Evolutionary conservation across 441 rosid species (phyloP).

Genomic region (Aleurites moluccanus): DNA sequence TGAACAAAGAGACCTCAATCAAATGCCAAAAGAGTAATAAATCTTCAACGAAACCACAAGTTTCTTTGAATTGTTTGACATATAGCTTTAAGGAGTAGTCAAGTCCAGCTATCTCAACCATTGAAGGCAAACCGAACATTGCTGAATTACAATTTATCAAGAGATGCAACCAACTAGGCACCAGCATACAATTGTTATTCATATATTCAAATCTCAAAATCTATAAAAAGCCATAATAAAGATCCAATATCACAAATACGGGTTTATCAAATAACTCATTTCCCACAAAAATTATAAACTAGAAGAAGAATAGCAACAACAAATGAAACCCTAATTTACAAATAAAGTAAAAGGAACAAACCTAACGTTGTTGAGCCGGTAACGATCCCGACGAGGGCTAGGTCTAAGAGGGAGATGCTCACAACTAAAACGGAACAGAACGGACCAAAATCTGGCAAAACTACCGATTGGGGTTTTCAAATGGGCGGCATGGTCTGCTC

Average conservation of each 20-base stretch:
- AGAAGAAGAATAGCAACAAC: not conserved
- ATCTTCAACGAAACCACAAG: not conserved
- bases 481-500: not conserved
- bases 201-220: not conserved
- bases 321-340: constrained; percentile 1
- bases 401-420: not conserved
- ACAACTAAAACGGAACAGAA: not conserved
- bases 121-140: not conserved
- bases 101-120: not conserved
- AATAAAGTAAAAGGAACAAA: not conserved
- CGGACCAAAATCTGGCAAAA: not conserved
- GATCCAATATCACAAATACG: not conserved
- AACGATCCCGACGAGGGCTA: not conserved
- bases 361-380: not conserved
- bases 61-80: not conserved
- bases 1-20: not conserved
- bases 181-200: not conserved
- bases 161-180: not conserved
- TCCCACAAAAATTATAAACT: not conserved
- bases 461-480: too few relatives aligned
- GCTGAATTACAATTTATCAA: not conserved
- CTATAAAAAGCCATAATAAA: not conserved
- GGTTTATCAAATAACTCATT: not conserved
- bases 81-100: not conserved
- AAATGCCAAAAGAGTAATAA: not conserved